Conservation (phyloP, 2,329 filamentous ascomycete genomes). For the Peltaster fructicola region DNA sequence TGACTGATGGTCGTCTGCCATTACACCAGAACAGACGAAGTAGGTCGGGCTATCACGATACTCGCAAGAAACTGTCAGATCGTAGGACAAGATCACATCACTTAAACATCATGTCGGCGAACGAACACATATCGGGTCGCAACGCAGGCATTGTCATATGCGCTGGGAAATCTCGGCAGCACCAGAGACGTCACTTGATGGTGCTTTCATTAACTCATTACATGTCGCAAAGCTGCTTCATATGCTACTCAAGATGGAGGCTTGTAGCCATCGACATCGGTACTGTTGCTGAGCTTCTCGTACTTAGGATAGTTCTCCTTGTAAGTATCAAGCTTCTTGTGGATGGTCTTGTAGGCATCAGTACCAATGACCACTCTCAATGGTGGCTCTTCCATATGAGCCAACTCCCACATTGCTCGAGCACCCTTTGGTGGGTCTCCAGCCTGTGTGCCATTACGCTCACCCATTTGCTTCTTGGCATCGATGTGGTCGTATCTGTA, state of each 20-base stretch:
- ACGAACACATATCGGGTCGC: too few species aligned
- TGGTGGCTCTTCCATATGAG: slow-evolving; percentile 34
- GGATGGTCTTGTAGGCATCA: slow-evolving; percentile 33
- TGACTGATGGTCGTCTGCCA: too few species aligned
- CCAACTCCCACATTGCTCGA: slow-evolving; percentile 36
- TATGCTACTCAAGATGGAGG: neutral
- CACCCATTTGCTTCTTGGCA: slow-evolving; percentile 23
- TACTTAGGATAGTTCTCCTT: slow-evolving; percentile 32
- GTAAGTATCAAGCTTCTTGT: slow-evolving; percentile 33
- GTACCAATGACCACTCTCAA: slow-evolving; percentile 35
- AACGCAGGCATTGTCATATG: too few species aligned
- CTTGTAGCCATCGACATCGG: slow-evolving; percentile 27
- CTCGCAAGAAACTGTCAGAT: too few species aligned
- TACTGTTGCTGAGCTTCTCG: slow-evolving; percentile 32
- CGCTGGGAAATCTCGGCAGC: too few species aligned
- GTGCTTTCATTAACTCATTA: too few species aligned
- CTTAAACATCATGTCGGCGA: too few species aligned
- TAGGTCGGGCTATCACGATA: too few species aligned
- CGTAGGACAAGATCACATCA: too few species aligned
- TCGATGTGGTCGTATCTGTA: slow-evolving; percentile 31
- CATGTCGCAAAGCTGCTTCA: too few species aligned
- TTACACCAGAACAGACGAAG: too few species aligned
- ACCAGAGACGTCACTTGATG: too few species aligned
- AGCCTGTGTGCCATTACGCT: slow-evolving; percentile 26
- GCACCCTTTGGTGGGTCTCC: slow-evolving; percentile 33